Percentiles rank a stretch among this genome's conserved stretches.
These are phyloP conservation scores for Sanghuangporus weigelae DNA, from an alignment of 1,284 basidiomycete species.

Conservation along the genomic window DNA sequence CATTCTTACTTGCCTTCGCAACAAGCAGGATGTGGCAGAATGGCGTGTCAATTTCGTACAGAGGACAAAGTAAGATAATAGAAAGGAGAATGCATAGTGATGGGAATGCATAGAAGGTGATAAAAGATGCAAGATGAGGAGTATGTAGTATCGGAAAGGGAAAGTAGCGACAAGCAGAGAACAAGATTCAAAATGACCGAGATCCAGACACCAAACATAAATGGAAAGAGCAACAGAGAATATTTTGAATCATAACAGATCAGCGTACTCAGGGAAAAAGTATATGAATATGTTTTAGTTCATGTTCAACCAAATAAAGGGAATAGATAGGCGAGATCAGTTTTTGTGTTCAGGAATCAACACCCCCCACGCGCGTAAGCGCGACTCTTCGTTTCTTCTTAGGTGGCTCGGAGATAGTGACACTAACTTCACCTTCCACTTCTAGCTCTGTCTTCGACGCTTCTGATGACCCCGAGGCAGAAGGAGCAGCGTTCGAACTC, in stretches of 20 bases:
- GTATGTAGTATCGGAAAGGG: background rate
- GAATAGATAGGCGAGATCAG: no score
- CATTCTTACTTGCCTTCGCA: no score
- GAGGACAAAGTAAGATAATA: background rate
- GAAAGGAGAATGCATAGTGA: background rate
- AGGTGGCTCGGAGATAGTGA: slow-evolving; percentile 41
- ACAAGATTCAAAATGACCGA: background rate
- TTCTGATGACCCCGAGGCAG: slow-evolving; percentile 19
- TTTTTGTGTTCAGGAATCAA: slow-evolving; percentile 33
- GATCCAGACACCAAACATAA: background rate
- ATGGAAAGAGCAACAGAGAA: background rate
- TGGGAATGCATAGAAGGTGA: background rate
- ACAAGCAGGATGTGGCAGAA: no score
- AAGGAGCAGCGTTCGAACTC: background rate
- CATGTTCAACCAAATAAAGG: background rate
- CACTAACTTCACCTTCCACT: background rate
- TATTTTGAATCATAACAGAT: slow-evolving; percentile 6
- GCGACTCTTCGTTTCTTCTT: slow-evolving; percentile 90
- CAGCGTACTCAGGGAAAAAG: slow-evolving; percentile 3
- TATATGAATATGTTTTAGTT: background rate
- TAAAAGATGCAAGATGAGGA: background rate
- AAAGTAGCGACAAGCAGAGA: background rate
- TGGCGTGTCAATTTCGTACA: no score
- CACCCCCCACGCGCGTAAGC: slow-evolving; percentile 66
- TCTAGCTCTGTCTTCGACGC: background rate